Base-by-base conservation (phyloP, 2,329 filamentous ascomycete species). In the Albophoma yamanashiensis region DNA sequence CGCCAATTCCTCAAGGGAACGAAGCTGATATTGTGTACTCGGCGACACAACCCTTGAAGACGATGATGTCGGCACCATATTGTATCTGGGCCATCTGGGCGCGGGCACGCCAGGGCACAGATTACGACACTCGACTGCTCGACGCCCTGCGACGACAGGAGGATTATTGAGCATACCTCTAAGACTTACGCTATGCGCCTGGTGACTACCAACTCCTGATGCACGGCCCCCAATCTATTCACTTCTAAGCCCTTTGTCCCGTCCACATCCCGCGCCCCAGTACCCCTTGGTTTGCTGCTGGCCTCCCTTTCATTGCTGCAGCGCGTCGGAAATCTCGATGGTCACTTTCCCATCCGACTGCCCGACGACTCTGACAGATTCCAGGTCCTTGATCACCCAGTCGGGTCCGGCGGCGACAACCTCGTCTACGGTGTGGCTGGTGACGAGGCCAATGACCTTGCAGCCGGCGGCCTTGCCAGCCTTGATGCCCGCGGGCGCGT, bases 381-480 rank as follows among this genome's bases (percentile, higher is more conserved):
- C 78, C 75, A 96, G 79, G 74, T 97, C 91, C 73, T 80, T 79
- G 60, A 96, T 87, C 58, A 96, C 85, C 87, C 89, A 96, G 76
- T 96, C 91, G 53, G 92, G 91, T n/a, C 84, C 87, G 5, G 91
- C 91, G 55, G 82, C 83, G 62, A 80, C 76, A 57, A 96, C 81
- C 75, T 92, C 84, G 66, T 86, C 84, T 55, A 87, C 77, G 34
- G 82, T 85, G 75, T 96, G 92, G 69, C 90, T 95, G 59, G 92
- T 96, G 59, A 89, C 84, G 59, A 97, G 76, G n/a, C 87, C 92
- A 55, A 96, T 76, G 15, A 96, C 92, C 69, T 83, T 87, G 77
- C 89, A 96, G 2, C 91, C 92, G 12, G 92, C 92, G 0, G 84
- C 89, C 75, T 92, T 95, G 56, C 92, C 92, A 36, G 92, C 86